Evolutionary conservation across 164 flowering plant species (phyloP).

Genomic region (Tinospora cordifolia): DNA sequence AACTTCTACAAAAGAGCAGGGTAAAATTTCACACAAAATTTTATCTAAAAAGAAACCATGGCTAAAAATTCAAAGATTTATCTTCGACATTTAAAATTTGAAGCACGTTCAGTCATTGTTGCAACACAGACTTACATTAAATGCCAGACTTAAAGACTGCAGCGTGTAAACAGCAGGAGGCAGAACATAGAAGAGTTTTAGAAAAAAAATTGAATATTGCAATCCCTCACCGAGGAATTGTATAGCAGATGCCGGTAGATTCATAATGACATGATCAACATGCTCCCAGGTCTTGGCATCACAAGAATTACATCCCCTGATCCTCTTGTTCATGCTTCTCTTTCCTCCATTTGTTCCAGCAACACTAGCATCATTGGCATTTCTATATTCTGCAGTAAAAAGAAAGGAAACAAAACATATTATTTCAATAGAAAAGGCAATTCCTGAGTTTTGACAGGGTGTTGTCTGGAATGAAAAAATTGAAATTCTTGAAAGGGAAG

Average conservation of each 20-base stretch:
- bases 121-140: too few species aligned
- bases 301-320: slow-evolving; percentile 32
- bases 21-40: too few species aligned
- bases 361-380: slow-evolving; percentile 15
- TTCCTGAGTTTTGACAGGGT: neutral
- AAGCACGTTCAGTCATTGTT: too few species aligned
- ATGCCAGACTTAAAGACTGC: neutral
- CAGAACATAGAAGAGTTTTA: neutral
- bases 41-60: too few species aligned
- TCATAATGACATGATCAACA: slow-evolving; percentile 92
- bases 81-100: too few species aligned
- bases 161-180: neutral
- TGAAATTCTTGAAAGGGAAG: too few species aligned
- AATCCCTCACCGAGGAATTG: slow-evolving; percentile 61
- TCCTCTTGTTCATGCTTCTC: slow-evolving; percentile 48
- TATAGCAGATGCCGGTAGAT: slow-evolving; percentile 93
- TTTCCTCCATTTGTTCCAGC: slow-evolving; percentile 28
- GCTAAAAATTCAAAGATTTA: too few species aligned
- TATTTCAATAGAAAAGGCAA: neutral
- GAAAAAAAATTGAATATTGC: neutral
- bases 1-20: too few species aligned
- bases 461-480: too few species aligned
- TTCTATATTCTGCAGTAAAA: slow-evolving; percentile 34
- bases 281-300: slow-evolving; percentile 73
- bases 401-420: neutral